Percentiles rank a stretch among this genome's conserved stretches.
These are phyloP conservation scores for Manihot esculenta DNA, from an alignment of 441 rosid genomes.

Conservation along the genomic window DNA sequence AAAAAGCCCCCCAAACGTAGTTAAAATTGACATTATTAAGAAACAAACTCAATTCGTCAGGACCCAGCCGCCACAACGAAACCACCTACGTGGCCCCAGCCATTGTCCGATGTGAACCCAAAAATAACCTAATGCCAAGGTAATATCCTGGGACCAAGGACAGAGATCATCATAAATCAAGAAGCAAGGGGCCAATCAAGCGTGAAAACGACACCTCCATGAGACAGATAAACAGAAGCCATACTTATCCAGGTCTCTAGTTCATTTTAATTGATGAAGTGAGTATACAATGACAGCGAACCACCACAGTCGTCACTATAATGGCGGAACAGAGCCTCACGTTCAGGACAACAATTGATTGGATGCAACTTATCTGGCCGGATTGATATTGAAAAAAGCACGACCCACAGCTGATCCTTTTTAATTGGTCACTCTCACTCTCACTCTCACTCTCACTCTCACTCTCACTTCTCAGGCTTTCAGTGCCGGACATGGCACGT, in stretches of 20 bases:
- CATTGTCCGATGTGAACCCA: neutral
- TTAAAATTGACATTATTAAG: no score
- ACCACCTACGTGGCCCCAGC: no score
- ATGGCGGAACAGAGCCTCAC: neutral
- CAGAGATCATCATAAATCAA: neutral
- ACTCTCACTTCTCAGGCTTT: no score
- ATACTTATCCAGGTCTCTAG: neutral
- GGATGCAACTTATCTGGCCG: constrained; percentile 17
- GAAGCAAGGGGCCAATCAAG: no score
- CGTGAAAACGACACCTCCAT: neutral
- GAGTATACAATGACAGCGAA: neutral
- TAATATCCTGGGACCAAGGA: neutral
- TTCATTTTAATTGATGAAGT: neutral
- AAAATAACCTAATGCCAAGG: neutral
- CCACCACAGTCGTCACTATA: neutral
- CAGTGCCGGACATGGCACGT: constrained; percentile 8
- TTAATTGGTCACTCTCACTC: neutral
- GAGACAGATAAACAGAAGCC: neutral
- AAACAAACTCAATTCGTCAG: no score
- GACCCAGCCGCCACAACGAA: no score
- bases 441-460: no score
- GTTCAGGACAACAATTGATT: neutral
- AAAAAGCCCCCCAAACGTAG: no score
- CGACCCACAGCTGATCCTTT: neutral
- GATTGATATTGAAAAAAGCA: neutral